Conservation (phyloP, 1,139 yeast genomes). For the Starmera stellimalicola region DNA sequence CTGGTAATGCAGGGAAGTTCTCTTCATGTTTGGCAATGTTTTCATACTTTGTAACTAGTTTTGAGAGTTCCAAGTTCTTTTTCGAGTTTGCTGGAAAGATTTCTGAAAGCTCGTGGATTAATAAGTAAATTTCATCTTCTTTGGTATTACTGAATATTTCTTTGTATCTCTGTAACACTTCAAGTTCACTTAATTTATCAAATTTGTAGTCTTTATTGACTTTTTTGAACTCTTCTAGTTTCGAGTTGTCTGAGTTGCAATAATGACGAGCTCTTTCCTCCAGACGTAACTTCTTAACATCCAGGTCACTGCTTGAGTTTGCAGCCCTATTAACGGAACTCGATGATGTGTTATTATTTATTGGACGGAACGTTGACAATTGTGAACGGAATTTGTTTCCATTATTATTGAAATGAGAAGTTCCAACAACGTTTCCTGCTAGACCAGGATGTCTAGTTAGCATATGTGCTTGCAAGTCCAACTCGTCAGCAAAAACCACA, state of each 20-base stretch:
- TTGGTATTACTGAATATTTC: slow-evolving; percentile 36
- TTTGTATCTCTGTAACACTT: slow-evolving; percentile 41
- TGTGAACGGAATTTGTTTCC: slow-evolving; percentile 54
- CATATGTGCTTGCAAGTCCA: slow-evolving; percentile 86
- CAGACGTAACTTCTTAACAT: slow-evolving; percentile 51
- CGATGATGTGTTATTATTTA: slow-evolving; percentile 4
- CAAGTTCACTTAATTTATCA: slow-evolving; percentile 37
- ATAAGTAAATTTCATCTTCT: slow-evolving; percentile 40
- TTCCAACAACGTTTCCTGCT: slow-evolving; percentile 37
- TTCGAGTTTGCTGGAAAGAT: slow-evolving; percentile 34
- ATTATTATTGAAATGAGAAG: slow-evolving; percentile 24
- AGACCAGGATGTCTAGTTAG: slow-evolving; percentile 67
- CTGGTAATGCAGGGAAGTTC: slow-evolving; percentile 50
- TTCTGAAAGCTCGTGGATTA: slow-evolving; percentile 49
- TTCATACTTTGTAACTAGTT: slow-evolving; percentile 26
- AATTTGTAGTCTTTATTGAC: slow-evolving; percentile 41
- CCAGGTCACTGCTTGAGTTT: slow-evolving; percentile 22
- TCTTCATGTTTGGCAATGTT: slow-evolving; percentile 17
- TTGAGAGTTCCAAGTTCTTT: slow-evolving; percentile 24
- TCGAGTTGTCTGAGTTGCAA: slow-evolving; percentile 41
- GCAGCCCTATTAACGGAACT: slow-evolving; percentile 13
- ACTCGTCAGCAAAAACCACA: slow-evolving; percentile 81
- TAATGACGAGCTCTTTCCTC: slow-evolving; percentile 84
- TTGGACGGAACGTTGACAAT: slow-evolving; percentile 46
- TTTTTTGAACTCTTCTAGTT: slow-evolving; percentile 38